phyloP scores from a whole-genome alignment of 2,329 filamentous ascomycete genomes.

The Xylaria sp. region DNA sequence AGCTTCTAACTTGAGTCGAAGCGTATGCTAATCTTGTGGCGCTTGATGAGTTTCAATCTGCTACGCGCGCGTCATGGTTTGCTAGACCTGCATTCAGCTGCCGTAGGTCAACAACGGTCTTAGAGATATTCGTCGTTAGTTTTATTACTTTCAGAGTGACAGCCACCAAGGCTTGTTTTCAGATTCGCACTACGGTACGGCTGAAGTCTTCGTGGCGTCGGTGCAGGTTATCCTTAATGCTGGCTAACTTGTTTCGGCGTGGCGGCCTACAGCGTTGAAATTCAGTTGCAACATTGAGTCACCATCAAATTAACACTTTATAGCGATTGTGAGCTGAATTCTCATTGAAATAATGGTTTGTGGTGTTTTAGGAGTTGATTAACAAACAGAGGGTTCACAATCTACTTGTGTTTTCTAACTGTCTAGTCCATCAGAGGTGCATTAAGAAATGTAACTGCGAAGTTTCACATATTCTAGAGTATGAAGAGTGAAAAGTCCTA shows the following conservation, averaged over 20 bases:
- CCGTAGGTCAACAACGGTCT: not conserved
- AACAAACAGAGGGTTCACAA: not conserved
- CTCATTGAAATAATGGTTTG: not conserved
- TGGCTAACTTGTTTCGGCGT: not conserved
- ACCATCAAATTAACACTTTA: not conserved
- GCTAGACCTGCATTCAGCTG: not conserved
- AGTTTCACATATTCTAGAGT: not conserved
- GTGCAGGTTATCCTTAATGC: not conserved
- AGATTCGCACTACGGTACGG: not conserved
- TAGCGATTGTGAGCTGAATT: not conserved
- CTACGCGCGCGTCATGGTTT: not conserved
- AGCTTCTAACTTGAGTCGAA: not conserved
- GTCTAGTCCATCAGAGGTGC: not conserved
- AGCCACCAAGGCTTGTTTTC: not conserved
- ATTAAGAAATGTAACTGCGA: not conserved
- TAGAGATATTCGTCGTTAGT: no score
- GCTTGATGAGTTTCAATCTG: not conserved
- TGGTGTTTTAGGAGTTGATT: not conserved
- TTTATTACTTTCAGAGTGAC: no score
- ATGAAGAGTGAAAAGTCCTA: not conserved
- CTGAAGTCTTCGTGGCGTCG: not conserved
- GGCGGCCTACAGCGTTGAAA: not conserved
- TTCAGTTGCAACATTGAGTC: not conserved
- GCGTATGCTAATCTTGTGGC: not conserved
- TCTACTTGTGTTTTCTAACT: not conserved